Conservation (phyloP, 345 rosid species). For the Orychophragmus violaceus region DNA sequence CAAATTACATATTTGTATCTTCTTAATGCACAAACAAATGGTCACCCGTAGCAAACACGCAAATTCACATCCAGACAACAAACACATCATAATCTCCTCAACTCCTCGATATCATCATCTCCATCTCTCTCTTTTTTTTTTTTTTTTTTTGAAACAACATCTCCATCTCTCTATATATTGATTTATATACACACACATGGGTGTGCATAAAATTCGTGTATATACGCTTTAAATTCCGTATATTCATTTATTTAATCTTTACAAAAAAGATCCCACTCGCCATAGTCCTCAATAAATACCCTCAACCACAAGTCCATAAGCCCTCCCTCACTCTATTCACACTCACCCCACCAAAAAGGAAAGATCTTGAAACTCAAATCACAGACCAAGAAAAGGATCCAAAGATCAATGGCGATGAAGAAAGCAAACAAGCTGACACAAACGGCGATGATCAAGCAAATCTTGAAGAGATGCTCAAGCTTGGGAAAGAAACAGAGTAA, state of each 20-base stretch:
- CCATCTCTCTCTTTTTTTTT: not conserved
- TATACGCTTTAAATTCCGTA: not conserved
- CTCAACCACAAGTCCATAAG: slow-evolving; percentile 23
- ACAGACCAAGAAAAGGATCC: not conserved
- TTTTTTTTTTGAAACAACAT: too few relatives aligned
- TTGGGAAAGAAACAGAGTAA: slow-evolving; percentile 58
- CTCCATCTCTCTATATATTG: not conserved
- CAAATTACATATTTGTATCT: slow-evolving; percentile 9
- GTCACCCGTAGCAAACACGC: slow-evolving; percentile 26
- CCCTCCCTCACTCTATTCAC: slow-evolving; percentile 33
- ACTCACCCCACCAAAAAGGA: slow-evolving; percentile 11
- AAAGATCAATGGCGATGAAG: slow-evolving; percentile 44
- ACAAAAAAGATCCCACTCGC: not conserved
- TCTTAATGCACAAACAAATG: slow-evolving; percentile 13
- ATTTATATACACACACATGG: not conserved
- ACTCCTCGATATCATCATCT: slow-evolving; percentile 15
- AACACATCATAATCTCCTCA: slow-evolving; percentile 25
- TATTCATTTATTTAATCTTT: not conserved
- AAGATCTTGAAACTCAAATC: not conserved
- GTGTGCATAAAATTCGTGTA: not conserved
- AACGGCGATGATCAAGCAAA: slow-evolving; percentile 66
- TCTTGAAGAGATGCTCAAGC: slow-evolving; percentile 71
- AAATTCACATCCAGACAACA: slow-evolving; percentile 29
- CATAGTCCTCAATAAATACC: slow-evolving; percentile 22
- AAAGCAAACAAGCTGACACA: slow-evolving; percentile 53